Percentiles rank a stretch among this genome's conserved stretches.
Conservation (phyloP, 352 stramenopile genomes). For the Poterioochromonas sp. region DNA sequence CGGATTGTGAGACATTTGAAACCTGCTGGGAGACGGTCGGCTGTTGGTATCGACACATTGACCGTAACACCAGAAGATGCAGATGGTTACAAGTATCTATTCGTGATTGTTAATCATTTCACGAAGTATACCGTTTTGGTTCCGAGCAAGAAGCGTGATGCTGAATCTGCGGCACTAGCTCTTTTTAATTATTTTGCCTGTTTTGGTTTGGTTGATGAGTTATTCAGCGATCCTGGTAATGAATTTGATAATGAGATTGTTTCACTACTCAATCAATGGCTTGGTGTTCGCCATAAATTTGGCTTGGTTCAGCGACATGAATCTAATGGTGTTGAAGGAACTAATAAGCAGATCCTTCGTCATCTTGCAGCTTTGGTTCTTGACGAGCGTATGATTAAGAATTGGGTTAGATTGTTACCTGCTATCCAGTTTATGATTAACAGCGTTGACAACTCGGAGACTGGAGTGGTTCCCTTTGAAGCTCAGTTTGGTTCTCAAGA, state of each 20-base stretch:
- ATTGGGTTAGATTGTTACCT: neutral
- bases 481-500: neutral
- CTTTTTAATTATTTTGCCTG: neutral
- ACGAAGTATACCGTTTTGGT: neutral
- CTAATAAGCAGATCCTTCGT: neutral
- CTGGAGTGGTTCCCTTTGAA: neutral
- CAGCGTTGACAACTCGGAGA: neutral
- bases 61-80: neutral
- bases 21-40: neutral
- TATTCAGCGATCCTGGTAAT: neutral
- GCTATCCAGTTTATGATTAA: neutral
- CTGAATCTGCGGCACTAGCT: neutral
- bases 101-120: slow-evolving; percentile 4
- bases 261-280: neutral
- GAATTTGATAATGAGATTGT: neutral
- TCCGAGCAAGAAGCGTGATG: neutral
- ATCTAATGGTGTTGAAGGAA: slow-evolving; percentile 15
- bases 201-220: neutral
- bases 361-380: neutral
- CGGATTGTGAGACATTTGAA: neutral
- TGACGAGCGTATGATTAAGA: neutral
- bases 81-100: neutral
- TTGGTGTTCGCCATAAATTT: neutral
- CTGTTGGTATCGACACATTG: slow-evolving; percentile 18
- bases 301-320: neutral